Conservation (phyloP, 306 rosid species). For the Malus sieversii region DNA sequence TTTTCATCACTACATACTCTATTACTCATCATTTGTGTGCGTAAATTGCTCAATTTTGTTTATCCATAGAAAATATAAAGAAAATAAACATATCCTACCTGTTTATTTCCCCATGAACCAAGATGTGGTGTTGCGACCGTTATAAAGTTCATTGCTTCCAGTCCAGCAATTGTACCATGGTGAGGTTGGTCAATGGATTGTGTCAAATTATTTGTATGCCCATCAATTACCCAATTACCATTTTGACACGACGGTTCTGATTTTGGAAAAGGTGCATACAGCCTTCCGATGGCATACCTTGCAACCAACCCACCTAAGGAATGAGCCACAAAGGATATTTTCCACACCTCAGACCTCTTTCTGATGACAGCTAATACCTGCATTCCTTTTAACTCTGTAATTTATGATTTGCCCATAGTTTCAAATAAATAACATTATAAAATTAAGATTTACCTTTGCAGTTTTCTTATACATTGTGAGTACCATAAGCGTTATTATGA, state of each 20-base stretch:
- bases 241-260: constrained; percentile 24
- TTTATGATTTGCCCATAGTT: not conserved
- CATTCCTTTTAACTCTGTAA: constrained; percentile 4
- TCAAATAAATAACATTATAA: not conserved
- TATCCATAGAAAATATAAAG: not conserved
- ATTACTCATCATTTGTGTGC: not conserved
- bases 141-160: constrained; percentile 85
- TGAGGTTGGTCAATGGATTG: constrained; percentile 27
- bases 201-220: constrained; percentile 27
- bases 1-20: not conserved
- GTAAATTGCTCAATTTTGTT: constrained; percentile 3
- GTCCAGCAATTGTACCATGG: constrained; percentile 68
- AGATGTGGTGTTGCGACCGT: constrained; percentile 97
- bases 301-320: constrained; percentile 95
- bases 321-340: constrained; percentile 93
- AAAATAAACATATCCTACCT: constrained; percentile 31
- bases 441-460: not conserved
- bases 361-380: constrained; percentile 64
- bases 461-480: not conserved
- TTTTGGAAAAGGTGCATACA: constrained; percentile 37
- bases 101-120: constrained; percentile 83
- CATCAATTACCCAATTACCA: constrained; percentile 24
- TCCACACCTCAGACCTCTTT: constrained; percentile 55
- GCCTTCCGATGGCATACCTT: constrained; percentile 87
- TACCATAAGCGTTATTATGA: not conserved